phyloP scores from a whole-genome alignment of 2,329 filamentous ascomycete genomes.

The Cryoendolithus antarcticus region DNA sequence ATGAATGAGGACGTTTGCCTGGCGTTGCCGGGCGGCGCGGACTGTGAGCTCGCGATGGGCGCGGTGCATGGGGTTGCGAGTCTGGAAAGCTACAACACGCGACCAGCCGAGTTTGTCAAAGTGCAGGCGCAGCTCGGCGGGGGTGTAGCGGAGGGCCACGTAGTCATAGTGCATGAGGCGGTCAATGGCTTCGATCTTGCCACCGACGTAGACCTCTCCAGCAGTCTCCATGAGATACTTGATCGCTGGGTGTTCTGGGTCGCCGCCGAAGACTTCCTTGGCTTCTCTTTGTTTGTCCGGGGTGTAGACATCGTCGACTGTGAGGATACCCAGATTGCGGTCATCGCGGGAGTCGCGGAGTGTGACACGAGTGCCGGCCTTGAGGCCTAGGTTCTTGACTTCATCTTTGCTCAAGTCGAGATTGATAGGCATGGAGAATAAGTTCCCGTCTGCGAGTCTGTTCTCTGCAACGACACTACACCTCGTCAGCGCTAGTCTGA shows the following conservation, averaged over 20 bases:
- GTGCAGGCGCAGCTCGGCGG: slow-evolving; percentile 84
- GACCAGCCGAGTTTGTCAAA: slow-evolving; percentile 99
- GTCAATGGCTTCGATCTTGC: slow-evolving; percentile 91
- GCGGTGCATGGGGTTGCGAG: slow-evolving; percentile 96
- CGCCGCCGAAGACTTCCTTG: slow-evolving; percentile 84
- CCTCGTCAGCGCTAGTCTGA: slow-evolving; percentile 1
- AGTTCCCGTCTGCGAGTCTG: slow-evolving; percentile 74
- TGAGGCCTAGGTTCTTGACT: slow-evolving; percentile 62
- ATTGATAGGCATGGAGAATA: slow-evolving; percentile 96
- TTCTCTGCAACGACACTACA: slow-evolving; percentile 73
- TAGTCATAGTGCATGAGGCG: slow-evolving; percentile 98
- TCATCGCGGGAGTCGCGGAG: slow-evolving; percentile 95
- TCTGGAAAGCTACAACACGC: slow-evolving; percentile 97
- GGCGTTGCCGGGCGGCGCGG: slow-evolving; percentile 84
- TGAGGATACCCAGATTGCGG: slow-evolving; percentile 88
- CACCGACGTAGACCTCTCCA: slow-evolving; percentile 84
- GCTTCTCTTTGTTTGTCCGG: slow-evolving; percentile 91
- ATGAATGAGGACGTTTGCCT: slow-evolving; percentile 98
- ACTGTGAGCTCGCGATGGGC: slow-evolving; percentile 97
- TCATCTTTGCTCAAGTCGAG: slow-evolving; percentile 68
- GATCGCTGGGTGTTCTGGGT: slow-evolving; percentile 78
- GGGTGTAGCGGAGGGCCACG: slow-evolving; percentile 88
- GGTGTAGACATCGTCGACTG: slow-evolving; percentile 86
- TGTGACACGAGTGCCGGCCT: slow-evolving; percentile 69
- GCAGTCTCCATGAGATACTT: slow-evolving; percentile 74